Conservation (phyloP, 495 filamentous ascomycete species). For the Penicillium desertorum region DNA sequence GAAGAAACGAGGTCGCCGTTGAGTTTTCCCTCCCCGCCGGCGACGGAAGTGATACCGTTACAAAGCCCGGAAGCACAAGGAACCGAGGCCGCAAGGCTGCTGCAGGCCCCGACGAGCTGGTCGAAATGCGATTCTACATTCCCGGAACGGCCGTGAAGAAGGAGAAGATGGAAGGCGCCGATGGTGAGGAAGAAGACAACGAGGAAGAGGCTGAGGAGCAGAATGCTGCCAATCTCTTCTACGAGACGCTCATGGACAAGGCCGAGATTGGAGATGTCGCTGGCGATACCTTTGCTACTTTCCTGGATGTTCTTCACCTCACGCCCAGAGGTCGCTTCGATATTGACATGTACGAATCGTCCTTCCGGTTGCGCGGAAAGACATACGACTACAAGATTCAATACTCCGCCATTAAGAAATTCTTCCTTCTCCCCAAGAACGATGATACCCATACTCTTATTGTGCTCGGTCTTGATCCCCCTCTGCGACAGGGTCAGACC, state of each 20-base stretch:
- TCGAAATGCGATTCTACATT: slow-evolving; percentile 99
- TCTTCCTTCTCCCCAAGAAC: slow-evolving; percentile 95
- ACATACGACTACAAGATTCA: slow-evolving; percentile 99
- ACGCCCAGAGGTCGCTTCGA: slow-evolving; percentile 99
- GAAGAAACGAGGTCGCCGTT: slow-evolving; percentile 96
- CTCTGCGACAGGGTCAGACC: slow-evolving; percentile 95
- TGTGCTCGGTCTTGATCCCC: slow-evolving; percentile 92
- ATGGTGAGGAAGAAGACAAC: slow-evolving; percentile 66
- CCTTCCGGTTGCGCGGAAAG: slow-evolving; percentile 95
- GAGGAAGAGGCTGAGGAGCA: slow-evolving; percentile 80
- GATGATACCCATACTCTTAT: slow-evolving; percentile 95
- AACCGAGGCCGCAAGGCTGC: slow-evolving; percentile 84
- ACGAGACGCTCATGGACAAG: slow-evolving; percentile 97
- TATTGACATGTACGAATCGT: slow-evolving; percentile 99
- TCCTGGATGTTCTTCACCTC: slow-evolving; percentile 94
- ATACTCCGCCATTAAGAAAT: slow-evolving; percentile 96
- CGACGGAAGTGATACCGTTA: slow-evolving; percentile 68
- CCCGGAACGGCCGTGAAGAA: slow-evolving; percentile 87
- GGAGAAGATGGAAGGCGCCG: slow-evolving; percentile 71
- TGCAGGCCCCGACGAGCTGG: slow-evolving; percentile 85
- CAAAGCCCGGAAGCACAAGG: slow-evolving; percentile 68
- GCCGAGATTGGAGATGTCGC: slow-evolving; percentile 99
- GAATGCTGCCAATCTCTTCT: slow-evolving; percentile 92
- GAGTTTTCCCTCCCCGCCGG: slow-evolving; percentile 75
- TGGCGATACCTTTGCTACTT: slow-evolving; percentile 95